Conservation (phyloP, 257 asterid species). For the Plantago major region DNA sequence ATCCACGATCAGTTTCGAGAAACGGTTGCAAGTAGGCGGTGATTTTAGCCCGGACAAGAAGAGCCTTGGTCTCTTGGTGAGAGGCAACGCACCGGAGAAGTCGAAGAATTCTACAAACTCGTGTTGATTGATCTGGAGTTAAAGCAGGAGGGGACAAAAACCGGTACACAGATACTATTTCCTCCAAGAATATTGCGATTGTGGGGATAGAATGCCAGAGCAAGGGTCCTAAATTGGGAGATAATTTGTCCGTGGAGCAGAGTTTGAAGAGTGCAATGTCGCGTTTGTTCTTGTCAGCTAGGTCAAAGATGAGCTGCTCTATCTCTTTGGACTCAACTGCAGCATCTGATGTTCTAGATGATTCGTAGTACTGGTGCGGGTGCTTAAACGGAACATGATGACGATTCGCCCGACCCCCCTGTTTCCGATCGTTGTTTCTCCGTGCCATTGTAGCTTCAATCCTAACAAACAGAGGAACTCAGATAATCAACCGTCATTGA, state of each 20-base stretch:
- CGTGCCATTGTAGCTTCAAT: too few species aligned
- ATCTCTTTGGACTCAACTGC: too few species aligned
- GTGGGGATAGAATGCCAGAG: conserved; percentile 1
- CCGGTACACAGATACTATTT: not conserved
- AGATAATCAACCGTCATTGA: too few species aligned
- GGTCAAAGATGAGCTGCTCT: too few species aligned
- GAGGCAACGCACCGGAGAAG: not conserved
- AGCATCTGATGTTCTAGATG: too few species aligned
- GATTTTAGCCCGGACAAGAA: not conserved
- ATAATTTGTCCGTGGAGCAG: not conserved
- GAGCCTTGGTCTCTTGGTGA: not conserved
- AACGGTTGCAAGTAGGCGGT: not conserved
- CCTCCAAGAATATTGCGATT: not conserved
- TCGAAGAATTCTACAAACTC: not conserved
- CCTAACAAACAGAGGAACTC: too few species aligned
- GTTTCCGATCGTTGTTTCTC: too few species aligned
- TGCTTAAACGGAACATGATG: too few species aligned
- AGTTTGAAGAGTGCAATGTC: too few species aligned
- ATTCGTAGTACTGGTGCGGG: too few species aligned
- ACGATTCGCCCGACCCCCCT: too few species aligned
- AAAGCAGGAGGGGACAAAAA: not conserved
- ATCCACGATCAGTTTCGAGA: not conserved
- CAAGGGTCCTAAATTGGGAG: not conserved
- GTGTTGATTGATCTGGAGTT: not conserved
- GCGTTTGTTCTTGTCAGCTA: too few species aligned